Evolutionary conservation across 768 basidiomycete species (phyloP), one percentile per base, ranked within the genome.

Genomic region (Austroboletus festivus): DNA sequence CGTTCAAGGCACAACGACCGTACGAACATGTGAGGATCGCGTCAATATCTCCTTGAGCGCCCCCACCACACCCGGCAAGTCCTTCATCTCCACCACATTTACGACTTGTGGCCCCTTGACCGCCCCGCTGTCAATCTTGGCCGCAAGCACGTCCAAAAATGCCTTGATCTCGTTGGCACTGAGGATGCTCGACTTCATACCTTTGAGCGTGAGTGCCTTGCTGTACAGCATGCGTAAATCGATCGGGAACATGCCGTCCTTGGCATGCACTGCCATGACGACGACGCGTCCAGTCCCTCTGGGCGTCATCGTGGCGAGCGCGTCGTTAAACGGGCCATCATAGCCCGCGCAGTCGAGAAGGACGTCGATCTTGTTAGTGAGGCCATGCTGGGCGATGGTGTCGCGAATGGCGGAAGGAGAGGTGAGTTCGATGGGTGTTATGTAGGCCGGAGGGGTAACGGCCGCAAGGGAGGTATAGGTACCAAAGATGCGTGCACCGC

Each of bases 281-380:
- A 68, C 61, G 6, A 60, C 69, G 9, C 68, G 65, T 0, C 69
- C 68, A 6, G 67, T 54, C 9, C 65, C 65, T 2, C 56, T 37
- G 0, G 65, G 65, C 2, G 53, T 68, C 67, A 68, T 70, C 3
- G 61, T 69, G 24, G 50, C 51, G 42, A 68, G 35, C 5, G 68
- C 69, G 6, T 70, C 67, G 31, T 70, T 69, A 46, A 68, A 59
- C 10, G 67, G 65, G 4, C 43, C 38, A 4, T 65, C 68, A 3
- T 68, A 68, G 3, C 67, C 67, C 9, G 67, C 67, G 7, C 67
- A 68, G 30, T 68, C 67, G 2, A 68, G 56, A 11, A 70, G 26
- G 43, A 68, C 68, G 16, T 68, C 65, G 0, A 68, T 55, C 48
- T 67, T 67, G 31, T 65, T 63, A n/a, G 58, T 51, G 7, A 65